These are phyloP conservation scores for Primulina eburnea DNA, from an alignment of 257 asterid species.

Conservation along the genomic window DNA sequence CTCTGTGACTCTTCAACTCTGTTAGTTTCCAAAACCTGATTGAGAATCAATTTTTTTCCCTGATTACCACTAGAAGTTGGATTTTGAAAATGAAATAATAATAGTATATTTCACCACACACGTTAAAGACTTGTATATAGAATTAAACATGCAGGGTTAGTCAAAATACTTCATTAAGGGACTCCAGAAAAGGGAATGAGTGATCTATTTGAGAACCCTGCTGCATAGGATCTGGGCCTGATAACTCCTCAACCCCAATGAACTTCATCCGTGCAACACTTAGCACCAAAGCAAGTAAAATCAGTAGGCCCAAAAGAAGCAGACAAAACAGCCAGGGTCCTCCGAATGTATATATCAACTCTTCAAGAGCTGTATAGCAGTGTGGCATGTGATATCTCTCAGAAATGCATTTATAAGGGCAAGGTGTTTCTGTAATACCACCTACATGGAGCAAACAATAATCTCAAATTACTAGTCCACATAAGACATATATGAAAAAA, in stretches of 20 bases:
- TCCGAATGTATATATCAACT: slow-evolving; percentile 92
- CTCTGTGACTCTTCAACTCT: slow-evolving; percentile 99
- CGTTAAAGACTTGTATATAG: not conserved
- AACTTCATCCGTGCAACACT: slow-evolving; percentile 99
- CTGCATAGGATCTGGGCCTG: slow-evolving; percentile 95
- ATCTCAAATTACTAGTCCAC: slow-evolving; percentile 13
- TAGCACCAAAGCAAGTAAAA: slow-evolving; percentile 83
- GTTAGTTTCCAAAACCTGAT: slow-evolving; percentile 96
- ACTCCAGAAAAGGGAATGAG: slow-evolving; percentile 97
- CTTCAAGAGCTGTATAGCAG: slow-evolving; percentile 97
- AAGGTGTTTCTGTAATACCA: slow-evolving; percentile 87
- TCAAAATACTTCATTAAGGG: slow-evolving; percentile 78
- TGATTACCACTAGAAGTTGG: slow-evolving; percentile 5
- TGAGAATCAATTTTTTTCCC: slow-evolving; percentile 16
- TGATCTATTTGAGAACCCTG: slow-evolving; percentile 97
- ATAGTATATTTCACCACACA: slow-evolving; percentile 5
- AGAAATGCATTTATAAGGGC: slow-evolving; percentile 87
- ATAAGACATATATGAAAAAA: slow-evolving; percentile 4
- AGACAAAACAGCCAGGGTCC: slow-evolving; percentile 99
- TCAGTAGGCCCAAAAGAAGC: slow-evolving; percentile 80
- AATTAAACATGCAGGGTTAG: slow-evolving; percentile 13
- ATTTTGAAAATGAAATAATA: not conserved
- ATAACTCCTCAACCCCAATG: slow-evolving; percentile 89
- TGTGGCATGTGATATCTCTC: slow-evolving; percentile 96
- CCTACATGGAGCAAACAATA: slow-evolving; percentile 50